Evolutionary conservation across 768 basidiomycete species (phyloP).

Genomic region (Epithele typhae): DNA sequence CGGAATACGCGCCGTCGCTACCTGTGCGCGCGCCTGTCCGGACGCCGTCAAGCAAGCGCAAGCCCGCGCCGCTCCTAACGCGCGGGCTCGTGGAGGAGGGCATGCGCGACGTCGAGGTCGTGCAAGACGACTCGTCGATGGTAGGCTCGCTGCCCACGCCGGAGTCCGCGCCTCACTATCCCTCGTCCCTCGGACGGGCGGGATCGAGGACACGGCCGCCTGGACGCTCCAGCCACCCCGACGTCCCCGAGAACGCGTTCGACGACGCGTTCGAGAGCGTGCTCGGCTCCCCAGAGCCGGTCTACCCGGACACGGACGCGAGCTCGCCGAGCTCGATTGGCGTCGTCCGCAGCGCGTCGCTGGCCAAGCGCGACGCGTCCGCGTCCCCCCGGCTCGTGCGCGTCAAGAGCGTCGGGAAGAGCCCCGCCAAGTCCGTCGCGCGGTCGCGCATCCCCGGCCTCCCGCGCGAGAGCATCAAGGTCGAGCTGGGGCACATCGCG

Average conservation of each 20-base stretch:
- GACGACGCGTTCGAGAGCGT: neutral
- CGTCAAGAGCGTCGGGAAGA: slow-evolving; percentile 18
- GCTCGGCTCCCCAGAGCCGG: neutral
- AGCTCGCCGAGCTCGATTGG: neutral
- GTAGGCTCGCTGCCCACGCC: slow-evolving; percentile 15
- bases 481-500: slow-evolving; percentile 10
- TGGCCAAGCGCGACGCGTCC: neutral
- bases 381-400: slow-evolving; percentile 4
- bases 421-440: slow-evolving; percentile 14
- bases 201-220: neutral
- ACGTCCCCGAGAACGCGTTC: neutral
- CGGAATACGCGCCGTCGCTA: neutral
- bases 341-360: slow-evolving; percentile 3
- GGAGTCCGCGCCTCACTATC: slow-evolving; percentile 8
- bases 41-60: slow-evolving; percentile 4
- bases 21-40: neutral
- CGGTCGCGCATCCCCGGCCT: slow-evolving; percentile 8
- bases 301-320: neutral
- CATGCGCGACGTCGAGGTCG: neutral
- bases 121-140: neutral
- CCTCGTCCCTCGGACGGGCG: neutral
- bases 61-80: slow-evolving; percentile 2
- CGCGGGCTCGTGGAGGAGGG: neutral
- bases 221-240: neutral
- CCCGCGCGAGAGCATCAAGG: slow-evolving; percentile 17